Evolutionary conservation across 2,329 filamentous ascomycete species (phyloP), one percentile per base, ranked within the genome.

Genomic region (Penicillium sp.): DNA sequence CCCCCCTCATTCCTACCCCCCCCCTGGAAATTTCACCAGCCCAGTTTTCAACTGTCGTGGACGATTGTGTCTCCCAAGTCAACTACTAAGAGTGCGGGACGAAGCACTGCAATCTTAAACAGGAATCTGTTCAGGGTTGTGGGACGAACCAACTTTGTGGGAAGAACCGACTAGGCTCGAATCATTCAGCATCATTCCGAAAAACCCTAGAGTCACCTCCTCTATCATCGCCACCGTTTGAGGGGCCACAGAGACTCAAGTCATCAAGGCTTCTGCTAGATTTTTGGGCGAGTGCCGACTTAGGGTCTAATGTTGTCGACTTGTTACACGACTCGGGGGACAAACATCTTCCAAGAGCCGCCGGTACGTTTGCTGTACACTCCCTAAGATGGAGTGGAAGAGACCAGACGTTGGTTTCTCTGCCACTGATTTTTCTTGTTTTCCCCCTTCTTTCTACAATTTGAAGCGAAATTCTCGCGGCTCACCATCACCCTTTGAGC

Each of bases 341-440:
- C 73, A 74, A 74, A 73, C 72, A 73, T 75, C 65, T 67, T 68
- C 71, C 66, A 64, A 70, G 67, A 67, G 60, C 65, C 65, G 61
- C 61, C 68, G 71, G 71, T 73, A 61, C 62, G 73, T 73, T 68
- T 65, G 55, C 51, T 57, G 52, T 63, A 62, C 57, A 30, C 52
- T 60, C 52, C 38, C 35, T 55, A 26, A 53, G 19, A 37, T 42
- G 51, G 48, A 57, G 25, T 42, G 54, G 55, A 58, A 59, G 35
- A 57, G 52, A 61, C 48, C 25, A 55, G 33, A 61, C 58, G 48
- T 53, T 56, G 56, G 52, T 51, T 55, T 56, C 56, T 64, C 54
- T 22, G 19, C 48, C 55, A 59, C 26, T 54, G 43, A 52, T 26
- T 25, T 46, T 30, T 5, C 43, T 11, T 33, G 11, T 46, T 30